These are phyloP conservation scores for Pouteria campechiana DNA, from an alignment of 179 eudicot genomes.

Conservation along the genomic window DNA sequence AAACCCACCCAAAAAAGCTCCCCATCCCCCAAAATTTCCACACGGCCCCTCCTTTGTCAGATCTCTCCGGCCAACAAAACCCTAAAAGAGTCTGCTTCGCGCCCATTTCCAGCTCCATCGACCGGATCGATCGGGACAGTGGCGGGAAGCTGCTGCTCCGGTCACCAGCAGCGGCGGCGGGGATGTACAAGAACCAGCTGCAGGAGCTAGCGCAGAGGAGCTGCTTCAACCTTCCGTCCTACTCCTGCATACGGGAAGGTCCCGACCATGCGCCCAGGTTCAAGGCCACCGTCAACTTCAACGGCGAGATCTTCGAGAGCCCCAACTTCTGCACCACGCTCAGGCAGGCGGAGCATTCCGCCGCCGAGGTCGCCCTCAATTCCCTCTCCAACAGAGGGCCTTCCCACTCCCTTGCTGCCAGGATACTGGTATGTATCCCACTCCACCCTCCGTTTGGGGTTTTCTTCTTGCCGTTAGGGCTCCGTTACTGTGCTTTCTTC, in stretches of 20 bases:
- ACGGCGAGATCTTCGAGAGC: slow-evolving; percentile 33
- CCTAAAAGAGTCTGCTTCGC: too few relatives aligned
- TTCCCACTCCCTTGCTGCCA: slow-evolving; percentile 28
- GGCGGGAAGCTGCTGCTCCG: too few relatives aligned
- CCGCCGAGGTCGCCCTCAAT: slow-evolving; percentile 33
- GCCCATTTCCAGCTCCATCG: too few relatives aligned
- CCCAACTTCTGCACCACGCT: slow-evolving; percentile 29
- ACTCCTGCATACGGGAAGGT: slow-evolving; percentile 31
- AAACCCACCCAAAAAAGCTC: too few relatives aligned
- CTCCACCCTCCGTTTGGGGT: background rate
- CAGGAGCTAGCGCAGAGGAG: slow-evolving; percentile 49
- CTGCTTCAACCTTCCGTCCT: slow-evolving; percentile 37
- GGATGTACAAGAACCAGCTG: slow-evolving; percentile 44
- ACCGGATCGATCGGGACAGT: too few relatives aligned
- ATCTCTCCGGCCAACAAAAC: too few relatives aligned
- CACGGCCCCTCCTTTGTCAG: too few relatives aligned
- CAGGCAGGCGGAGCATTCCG: slow-evolving; percentile 40
- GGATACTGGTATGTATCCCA: slow-evolving; percentile 21
- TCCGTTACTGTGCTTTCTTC: too few relatives aligned
- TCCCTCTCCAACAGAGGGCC: slow-evolving; percentile 29
- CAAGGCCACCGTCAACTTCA: slow-evolving; percentile 30
- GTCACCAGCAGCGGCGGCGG: background rate
- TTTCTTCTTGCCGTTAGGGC: background rate
- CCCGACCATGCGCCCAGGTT: slow-evolving; percentile 46
- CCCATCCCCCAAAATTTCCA: too few relatives aligned